Evolutionary conservation across 2,329 filamentous ascomycete species (phyloP), one percentile per base, ranked within the genome.

Genomic region (Hymenoscyphus repandus): DNA sequence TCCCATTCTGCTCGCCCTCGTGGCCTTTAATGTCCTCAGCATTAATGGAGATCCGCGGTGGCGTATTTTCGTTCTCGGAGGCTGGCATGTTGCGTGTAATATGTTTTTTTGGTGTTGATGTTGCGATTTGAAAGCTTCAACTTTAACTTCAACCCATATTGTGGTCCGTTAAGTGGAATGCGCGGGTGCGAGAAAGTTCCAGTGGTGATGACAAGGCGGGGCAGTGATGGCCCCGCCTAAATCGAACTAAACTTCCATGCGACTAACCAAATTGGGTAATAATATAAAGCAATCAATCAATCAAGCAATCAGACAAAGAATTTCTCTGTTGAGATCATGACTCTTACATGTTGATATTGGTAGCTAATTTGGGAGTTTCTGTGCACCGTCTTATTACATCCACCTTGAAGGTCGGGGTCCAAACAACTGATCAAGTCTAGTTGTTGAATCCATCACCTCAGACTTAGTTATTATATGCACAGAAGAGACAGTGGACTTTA

Each of bases 1-100:
- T 45, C 34, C 52, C 59, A 43, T 58, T 59, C 15, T 58, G 53
- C n/a, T 64, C 62, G 31, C 11, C 45, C n/a, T 61, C 43, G 20
- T 58, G 59, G 18, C 58, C 60, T 17, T 59, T 58, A 13, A 45
- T 55, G 36, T 64, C 59, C 3, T 56, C 54, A 6, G 42, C 41
- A 37, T 59, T 57, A 43, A 63, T 61, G 30, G 58, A 59, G 49
- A 64, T 63, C 22, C 59, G 60, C 5, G 52, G 45, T 13, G 60
- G 52, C 10, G 51, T 60, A 20, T 44, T 50, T 40, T 55, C 55
- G 34, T 60, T 56, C 30, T 63, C 54, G 27, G 58, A 57, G 32
- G 58, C 54, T 27, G 61, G 46, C 57, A 58, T 62, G 4, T 39
- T 47, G 46, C 5, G 9, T 12, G 2, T 39, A 13, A 20, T 12